Evolutionary conservation across 192 early-diverging fungal genomes (phyloP), one percentile per base, ranked within the genome.

Genomic region (Podila horticola): DNA sequence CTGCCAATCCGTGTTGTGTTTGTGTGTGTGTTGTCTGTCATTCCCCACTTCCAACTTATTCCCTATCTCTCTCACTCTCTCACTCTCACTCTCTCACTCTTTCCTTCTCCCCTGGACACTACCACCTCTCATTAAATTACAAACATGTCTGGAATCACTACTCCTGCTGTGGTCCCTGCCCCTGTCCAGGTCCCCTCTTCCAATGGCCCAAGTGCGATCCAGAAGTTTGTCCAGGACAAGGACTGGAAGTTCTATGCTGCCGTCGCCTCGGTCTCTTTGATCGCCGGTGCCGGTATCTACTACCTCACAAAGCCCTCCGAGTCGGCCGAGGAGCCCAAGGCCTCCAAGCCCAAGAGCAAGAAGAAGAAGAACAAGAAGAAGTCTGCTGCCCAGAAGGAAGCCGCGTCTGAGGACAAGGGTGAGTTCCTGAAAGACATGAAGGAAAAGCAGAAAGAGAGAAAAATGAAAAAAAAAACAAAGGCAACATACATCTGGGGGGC

Each of bases 191-290:
- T 26, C 6, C 30, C 59, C 41, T 71, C 68, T 31, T 64, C 77
- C 12, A 51, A 58, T 59, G 66, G 66, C 20, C 71, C 59, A 2
- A 73, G 49, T 41, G 71, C 84, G 9, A 29, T 90, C 28, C 87
- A 87, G 38, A 84, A 83, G 72, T 87, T 85, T 66, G 72, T 90
- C 66, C 82, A 85, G 81, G 85, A 87, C 64, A 87, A 86, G 65
- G 88, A 88, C 79, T 93, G 90, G 90, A 93, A 89, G 73, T 93
- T 94, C 65, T 93, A 90, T 62, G 86, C 90, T 17, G 90, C 90
- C 20, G 83, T 90, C 17, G 83, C 88, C 62, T 88, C 90, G 57
- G 90, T 90, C 24, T 66, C 87, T 29, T 77, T 89, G 24, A 74
- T 86, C 7, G 91, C 89, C 3, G 90, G 92, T 45, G 83, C 91